Evolutionary conservation across 1,284 basidiomycete genomes (phyloP), one percentile per base, ranked within the genome.

Genomic region (Malassezia brasiliensis): DNA sequence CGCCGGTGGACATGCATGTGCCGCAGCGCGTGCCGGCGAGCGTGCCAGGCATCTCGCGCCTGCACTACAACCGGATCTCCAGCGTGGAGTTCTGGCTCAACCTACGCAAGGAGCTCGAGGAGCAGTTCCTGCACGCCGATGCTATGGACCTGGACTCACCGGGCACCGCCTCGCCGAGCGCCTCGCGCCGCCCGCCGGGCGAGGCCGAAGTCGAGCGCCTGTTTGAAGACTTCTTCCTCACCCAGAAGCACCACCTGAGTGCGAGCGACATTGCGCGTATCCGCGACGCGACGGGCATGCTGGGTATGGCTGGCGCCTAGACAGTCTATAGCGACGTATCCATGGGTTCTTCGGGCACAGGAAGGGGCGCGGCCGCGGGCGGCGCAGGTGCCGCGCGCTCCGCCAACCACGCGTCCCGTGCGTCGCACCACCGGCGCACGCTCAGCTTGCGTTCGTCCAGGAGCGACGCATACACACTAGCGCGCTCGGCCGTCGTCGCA

Each of bases 171-270:
- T 34, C 54, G 28, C 31, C 31, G 36, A 25, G 20, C 28, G 9
- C 10, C 19, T 48, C 40, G 32, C 20, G 54, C 5, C 61, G 64
- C 38, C 28, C 48, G 3, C 60, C 48, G 10, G 72, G 72, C 5
- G 68, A 67, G 41, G 53, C 67, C n/a, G 72, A 74, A 56, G 61
- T 68, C 45, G 65, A 66, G 32, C 47, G 63, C 15, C 62, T 74
- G 48, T 74, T 69, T 52, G 72, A 74, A 52, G 70, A 72, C 54
- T 69, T 72, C 38, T 72, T 74, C 62, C 58, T 68, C 34, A 61
- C 52, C 22, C 70, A 72, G 48, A 72, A 72, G 45, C 59, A 66
- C 36, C 61, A 72, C 41, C 51, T 74, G 19, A 65, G 56, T 37
- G 70, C 69, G 7, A 71, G 61, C 52, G 70, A 72, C 47, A 58